Conservation (phyloP, 2,329 filamentous ascomycete species). For the Acephala macrosclerotiorum region DNA sequence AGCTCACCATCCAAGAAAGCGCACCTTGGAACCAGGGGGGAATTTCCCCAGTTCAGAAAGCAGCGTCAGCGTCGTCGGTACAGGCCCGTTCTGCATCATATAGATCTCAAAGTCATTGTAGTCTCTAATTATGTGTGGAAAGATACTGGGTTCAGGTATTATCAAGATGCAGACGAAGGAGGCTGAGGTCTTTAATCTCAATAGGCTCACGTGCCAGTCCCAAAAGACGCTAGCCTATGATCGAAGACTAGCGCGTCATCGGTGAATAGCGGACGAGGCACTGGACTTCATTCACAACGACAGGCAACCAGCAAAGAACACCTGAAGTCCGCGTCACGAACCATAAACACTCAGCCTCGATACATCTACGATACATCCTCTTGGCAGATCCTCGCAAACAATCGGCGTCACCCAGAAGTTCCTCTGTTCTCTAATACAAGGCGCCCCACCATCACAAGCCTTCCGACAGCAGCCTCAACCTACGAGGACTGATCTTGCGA, state of each 20-base stretch:
- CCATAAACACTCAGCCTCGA: constrained; percentile 7
- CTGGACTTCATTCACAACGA: constrained; percentile 29
- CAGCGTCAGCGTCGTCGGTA: constrained; percentile 38
- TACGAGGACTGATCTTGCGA: constrained; percentile 1
- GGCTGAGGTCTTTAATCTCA: constrained; percentile 4
- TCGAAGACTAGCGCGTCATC: constrained; percentile 34
- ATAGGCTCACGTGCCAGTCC: constrained; percentile 17
- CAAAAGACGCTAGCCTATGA: constrained; percentile 26
- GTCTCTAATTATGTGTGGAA: neutral
- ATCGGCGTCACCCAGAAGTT: constrained; percentile 14
- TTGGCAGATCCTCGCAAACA: constrained; percentile 7
- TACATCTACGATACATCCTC: neutral
- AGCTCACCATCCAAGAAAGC: constrained; percentile 88
- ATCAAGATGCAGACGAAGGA: neutral
- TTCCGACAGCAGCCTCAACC: constrained; percentile 32
- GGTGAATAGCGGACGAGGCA: constrained; percentile 21
- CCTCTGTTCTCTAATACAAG: constrained; percentile 28
- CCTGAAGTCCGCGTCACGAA: constrained; percentile 24
- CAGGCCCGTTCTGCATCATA: constrained; percentile 37
- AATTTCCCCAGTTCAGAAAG: constrained; percentile 40
- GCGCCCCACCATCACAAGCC: constrained; percentile 38
- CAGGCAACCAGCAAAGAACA: constrained; percentile 31
- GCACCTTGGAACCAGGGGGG: constrained; percentile 71
- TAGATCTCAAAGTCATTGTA: neutral
- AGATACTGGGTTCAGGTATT: neutral